Evolutionary conservation across 2,329 filamentous ascomycete species (phyloP), one percentile per base, ranked within the genome.

Genomic region (Sporothrix brasiliensis): DNA sequence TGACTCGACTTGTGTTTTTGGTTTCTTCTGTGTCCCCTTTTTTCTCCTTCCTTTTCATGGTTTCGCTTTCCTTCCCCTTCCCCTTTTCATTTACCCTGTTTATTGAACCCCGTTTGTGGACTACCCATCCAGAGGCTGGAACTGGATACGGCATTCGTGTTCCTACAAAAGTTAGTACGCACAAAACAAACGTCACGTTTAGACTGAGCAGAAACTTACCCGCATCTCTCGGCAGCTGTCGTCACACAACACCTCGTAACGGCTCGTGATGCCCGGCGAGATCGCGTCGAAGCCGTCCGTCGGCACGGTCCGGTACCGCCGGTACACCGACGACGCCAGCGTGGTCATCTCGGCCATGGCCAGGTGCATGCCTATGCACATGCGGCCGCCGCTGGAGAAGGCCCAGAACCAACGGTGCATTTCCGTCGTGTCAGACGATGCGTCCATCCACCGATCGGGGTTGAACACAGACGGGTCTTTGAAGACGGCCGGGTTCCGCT

Each of bases 371-470:
- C 90, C 90, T 3, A 92, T 81, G 74, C 90, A 92, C 78, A 90
- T 89, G 39, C 89, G 81, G 0, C 89, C 87, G 0, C 90, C 90
- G 39, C 86, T 89, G 1, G 89, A 88, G 77, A 92, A 92, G 0
- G 89, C 88, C 81, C 89, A 88, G 74, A 89, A 91, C 66, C 81
- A 80, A 56, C 73, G 79, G 44, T 66, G 80, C 73, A 78, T 77
- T 68, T 82, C 78, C 66, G 67, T 49, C 10, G 19, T 21, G 54
- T 39, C 44, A 3, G 30, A 53, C 4, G 34, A 16, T 9, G 68
- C 58, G 21, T 66, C 70, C 4, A 72, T 54, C 73, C 74, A 75
- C 19, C 76, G 71, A 65, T 77, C 76, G 0, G 76, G 77, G 3
- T 67, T 70, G 69, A 76, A 78, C 3, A 56, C 65, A 11, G 72